A percentile compares a stretch with the other conserved stretches of the same genome.
Conservation (phyloP, 441 rosid genomes). For the Adansonia rubrostipa region DNA sequence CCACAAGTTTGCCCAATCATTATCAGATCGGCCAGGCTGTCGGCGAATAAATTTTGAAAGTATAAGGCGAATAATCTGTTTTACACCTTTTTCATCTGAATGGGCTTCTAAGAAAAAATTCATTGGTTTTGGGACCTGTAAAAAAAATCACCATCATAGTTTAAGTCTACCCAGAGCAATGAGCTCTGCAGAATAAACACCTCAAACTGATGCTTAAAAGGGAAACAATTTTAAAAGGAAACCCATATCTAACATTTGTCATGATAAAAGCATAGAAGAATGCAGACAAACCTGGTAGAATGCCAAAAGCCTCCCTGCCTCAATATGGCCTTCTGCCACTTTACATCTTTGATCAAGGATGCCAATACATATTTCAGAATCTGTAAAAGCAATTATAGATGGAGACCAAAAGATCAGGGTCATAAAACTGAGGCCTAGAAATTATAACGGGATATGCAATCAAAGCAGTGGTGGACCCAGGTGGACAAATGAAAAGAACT, state of each 20-base stretch:
- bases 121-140: slow-evolving; percentile 94
- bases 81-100: slow-evolving; percentile 86
- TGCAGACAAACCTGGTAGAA: slow-evolving; percentile 75
- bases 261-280: slow-evolving; percentile 4
- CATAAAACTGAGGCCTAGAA: neutral
- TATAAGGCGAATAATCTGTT: slow-evolving; percentile 92
- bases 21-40: slow-evolving; percentile 86
- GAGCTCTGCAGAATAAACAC: slow-evolving; percentile 1
- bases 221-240: neutral
- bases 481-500: neutral
- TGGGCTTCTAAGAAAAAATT: slow-evolving; percentile 75
- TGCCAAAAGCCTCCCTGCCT: slow-evolving; percentile 90
- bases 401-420: slow-evolving; percentile 7
- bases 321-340: slow-evolving; percentile 85
- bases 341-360: slow-evolving; percentile 68
- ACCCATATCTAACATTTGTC: neutral
- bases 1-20: slow-evolving; percentile 99
- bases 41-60: slow-evolving; percentile 92
- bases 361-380: slow-evolving; percentile 45
- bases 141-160: slow-evolving; percentile 29
- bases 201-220: slow-evolving; percentile 5
- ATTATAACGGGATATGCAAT: neutral
- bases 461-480: slow-evolving; percentile 10
- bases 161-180: slow-evolving; percentile 16
- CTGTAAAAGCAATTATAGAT: slow-evolving; percentile 40